Evolutionary conservation across 2,329 filamentous ascomycete genomes (phyloP).

Genomic region (Thelonectria rubi): DNA sequence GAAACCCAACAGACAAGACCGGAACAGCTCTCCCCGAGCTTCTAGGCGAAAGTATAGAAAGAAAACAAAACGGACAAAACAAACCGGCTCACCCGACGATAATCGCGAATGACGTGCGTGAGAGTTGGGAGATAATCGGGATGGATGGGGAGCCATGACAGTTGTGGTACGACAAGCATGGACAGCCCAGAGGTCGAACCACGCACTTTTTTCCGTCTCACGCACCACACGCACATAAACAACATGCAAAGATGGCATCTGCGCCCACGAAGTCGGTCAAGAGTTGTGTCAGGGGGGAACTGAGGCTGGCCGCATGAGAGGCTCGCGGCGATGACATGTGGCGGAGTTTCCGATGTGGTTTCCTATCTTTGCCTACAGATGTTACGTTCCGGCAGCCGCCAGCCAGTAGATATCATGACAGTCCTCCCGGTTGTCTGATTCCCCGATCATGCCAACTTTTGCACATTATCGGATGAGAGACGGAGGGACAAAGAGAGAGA

Average conservation of each 20-base stretch:
- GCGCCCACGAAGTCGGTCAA: slow-evolving; percentile 19
- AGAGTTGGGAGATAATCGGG: slow-evolving; percentile 6
- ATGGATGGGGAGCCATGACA: slow-evolving; percentile 11
- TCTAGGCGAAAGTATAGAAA: background rate
- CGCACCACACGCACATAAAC: slow-evolving; percentile 18
- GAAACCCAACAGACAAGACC: background rate
- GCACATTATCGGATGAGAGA: background rate
- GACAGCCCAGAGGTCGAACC: slow-evolving; percentile 26
- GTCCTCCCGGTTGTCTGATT: slow-evolving; percentile 2
- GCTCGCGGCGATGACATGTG: slow-evolving; percentile 21
- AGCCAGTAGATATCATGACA: slow-evolving; percentile 1
- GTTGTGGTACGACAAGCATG: slow-evolving; percentile 27
- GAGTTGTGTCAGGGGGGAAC: slow-evolving; percentile 8
- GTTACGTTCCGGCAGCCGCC: background rate
- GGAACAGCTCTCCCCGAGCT: background rate
- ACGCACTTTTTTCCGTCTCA: slow-evolving; percentile 23
- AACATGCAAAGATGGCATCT: slow-evolving; percentile 5
- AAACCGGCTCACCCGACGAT: slow-evolving; percentile 6
- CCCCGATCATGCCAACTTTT: background rate
- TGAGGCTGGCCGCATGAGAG: slow-evolving; percentile 8
- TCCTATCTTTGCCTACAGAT: background rate
- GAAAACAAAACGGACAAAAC: background rate
- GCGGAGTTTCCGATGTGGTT: slow-evolving; percentile 11
- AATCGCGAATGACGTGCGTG: slow-evolving; percentile 12
- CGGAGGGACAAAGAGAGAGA: background rate